Evolutionary conservation across 768 basidiomycete species (phyloP), one percentile per base, ranked within the genome.

Genomic region (Steccherinum ochraceum): DNA sequence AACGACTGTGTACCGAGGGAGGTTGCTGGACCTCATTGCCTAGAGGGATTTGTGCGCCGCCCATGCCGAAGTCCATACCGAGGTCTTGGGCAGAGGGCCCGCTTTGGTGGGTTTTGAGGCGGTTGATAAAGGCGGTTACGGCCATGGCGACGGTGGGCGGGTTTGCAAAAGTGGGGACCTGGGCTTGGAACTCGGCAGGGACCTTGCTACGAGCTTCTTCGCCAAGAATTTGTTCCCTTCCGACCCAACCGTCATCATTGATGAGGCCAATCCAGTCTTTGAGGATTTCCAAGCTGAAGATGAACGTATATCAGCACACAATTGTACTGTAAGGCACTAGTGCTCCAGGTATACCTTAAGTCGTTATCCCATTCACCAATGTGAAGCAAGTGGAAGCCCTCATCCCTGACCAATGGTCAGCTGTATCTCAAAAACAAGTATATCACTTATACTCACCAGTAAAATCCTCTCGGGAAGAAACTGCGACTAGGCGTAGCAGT

Each of bases 391-490:
- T 98, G 94, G 74, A 98, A 98, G 1, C 94, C 94, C 68, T 98
- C 94, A 66, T 98, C 94, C 94, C 89, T 92, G 59, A 11, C 10
- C 2, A 41, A 16, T 19, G 35, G 39, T 39, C 52, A 40, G 4
- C 20, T 20, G 46, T 4, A 7, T 12, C 45, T 18, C 30, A 16
- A 35, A 39, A 20, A 13, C 16, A 16, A 35, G 19, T 1, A 20
- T n/a, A 25, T 5, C 10, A 16, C 24, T 43, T n/a, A n/a, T 45
- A 41, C 64, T 47, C 66, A 89, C 89, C 94, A 98, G 67, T 98
- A 98, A 69, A 98, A 98, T 16, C 94, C 94, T 64, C 94, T 76
- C 0, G 94, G 94, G 74, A 98, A 98, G 74, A 98, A 98, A 58
- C 92, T 93, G 27, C 95, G 78, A 62, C 93, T 95, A 3, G 94